A percentile compares a stretch with the other conserved stretches of the same genome.
Conservation (phyloP, 768 basidiomycete species). For the Leccinum truebloodii region DNA sequence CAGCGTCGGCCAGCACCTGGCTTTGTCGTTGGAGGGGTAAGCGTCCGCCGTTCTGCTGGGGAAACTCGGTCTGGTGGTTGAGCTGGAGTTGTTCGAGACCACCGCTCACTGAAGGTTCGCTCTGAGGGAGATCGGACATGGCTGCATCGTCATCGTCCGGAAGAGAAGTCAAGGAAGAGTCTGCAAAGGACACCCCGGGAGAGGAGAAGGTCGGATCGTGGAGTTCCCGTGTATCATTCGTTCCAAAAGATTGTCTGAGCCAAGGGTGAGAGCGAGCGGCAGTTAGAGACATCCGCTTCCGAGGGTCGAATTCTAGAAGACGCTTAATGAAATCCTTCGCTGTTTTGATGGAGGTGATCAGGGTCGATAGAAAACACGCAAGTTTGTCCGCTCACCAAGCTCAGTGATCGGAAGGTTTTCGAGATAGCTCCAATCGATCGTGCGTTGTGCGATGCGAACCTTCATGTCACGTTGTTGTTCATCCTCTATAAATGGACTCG, state of each 20-base stretch:
- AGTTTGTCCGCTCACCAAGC: constrained; percentile 42
- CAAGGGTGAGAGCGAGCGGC: constrained; percentile 76
- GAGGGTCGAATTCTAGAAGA: constrained; percentile 68
- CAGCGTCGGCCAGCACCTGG: constrained; percentile 48
- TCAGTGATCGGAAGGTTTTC: constrained; percentile 38
- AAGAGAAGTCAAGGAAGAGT: constrained; percentile 25
- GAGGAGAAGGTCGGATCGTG: constrained; percentile 8
- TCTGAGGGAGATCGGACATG: constrained; percentile 14
- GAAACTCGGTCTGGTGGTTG: constrained; percentile 17
- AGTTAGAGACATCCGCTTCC: constrained; percentile 66
- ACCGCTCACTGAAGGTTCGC: constrained; percentile 32
- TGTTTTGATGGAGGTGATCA: constrained; percentile 39
- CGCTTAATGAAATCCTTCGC: constrained; percentile 65
- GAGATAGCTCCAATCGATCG: constrained; percentile 63
- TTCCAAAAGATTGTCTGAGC: constrained; percentile 42
- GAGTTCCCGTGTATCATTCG: constrained; percentile 3
- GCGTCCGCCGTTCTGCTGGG: constrained; percentile 16
- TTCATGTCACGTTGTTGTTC: constrained; percentile 60
- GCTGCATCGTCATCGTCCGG: constrained; percentile 23
- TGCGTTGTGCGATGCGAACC: constrained; percentile 56
- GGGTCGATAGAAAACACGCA: background rate
- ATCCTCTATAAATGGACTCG: constrained; percentile 81
- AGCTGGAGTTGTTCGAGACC: constrained; percentile 38
- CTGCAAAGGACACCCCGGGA: constrained; percentile 11
- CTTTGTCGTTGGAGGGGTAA: constrained; percentile 47